Percentiles rank a stretch among this genome's conserved stretches.
These are phyloP conservation scores for Colletotrichum theobromicola DNA, from an alignment of 2,329 filamentous ascomycete genomes.

Conservation along the genomic window DNA sequence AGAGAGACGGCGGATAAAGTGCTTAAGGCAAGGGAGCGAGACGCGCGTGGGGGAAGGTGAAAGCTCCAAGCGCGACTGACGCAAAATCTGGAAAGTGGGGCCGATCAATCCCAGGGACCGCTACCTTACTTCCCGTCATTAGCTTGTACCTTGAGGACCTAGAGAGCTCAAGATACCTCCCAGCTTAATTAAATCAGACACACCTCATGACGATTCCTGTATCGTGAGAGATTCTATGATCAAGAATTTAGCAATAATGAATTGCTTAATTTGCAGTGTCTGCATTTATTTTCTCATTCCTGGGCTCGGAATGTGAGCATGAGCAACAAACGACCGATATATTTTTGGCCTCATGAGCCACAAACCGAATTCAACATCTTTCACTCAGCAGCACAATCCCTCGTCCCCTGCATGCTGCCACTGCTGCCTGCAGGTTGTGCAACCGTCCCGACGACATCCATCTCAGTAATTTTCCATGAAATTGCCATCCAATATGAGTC, in stretches of 20 bases:
- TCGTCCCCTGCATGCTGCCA: neutral
- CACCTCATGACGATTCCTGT: neutral
- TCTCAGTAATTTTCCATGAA: neutral
- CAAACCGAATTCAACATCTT: neutral
- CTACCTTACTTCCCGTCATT: neutral
- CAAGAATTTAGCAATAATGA: too few relatives aligned
- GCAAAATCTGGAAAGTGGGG: slow-evolving; percentile 19
- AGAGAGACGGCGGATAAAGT: neutral
- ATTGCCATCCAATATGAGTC: slow-evolving; percentile 4
- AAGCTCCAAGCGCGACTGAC: slow-evolving; percentile 18
- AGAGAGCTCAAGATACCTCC: neutral
- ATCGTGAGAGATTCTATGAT: neutral
- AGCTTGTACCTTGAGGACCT: neutral
- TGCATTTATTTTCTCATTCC: neutral
- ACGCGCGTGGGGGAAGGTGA: slow-evolving; percentile 5
- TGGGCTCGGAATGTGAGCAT: neutral
- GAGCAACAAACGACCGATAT: neutral
- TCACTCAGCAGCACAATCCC: neutral
- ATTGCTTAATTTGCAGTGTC: neutral
- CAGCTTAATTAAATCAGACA: neutral
- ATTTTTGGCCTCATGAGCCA: neutral
- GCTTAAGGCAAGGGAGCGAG: neutral
- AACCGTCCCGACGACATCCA: neutral
- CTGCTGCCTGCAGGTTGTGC: neutral
- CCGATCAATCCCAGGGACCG: neutral